phyloP scores from a whole-genome alignment of 805 yeast genomes.

The Metschnikowia chrysomelidarum region DNA sequence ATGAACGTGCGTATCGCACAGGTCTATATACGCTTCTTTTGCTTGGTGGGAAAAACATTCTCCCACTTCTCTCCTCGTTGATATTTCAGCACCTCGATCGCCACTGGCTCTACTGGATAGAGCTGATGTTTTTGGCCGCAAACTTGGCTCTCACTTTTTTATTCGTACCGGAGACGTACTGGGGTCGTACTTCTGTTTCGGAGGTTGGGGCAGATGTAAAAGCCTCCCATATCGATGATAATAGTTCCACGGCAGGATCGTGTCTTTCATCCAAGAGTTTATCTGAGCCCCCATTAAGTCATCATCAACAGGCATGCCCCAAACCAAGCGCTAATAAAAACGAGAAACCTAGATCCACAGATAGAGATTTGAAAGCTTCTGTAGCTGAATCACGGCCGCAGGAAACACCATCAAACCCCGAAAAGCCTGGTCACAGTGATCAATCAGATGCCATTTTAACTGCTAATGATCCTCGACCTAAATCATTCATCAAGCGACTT shows the following conservation, averaged over 20 bases:
- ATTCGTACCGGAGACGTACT: constrained; percentile 65
- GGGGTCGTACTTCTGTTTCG: constrained; percentile 52
- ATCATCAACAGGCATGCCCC: too few relatives aligned
- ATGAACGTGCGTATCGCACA: constrained; percentile 58
- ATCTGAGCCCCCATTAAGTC: too few relatives aligned
- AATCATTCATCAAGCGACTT: constrained; percentile 31
- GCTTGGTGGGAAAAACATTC: constrained; percentile 60
- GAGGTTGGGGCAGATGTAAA: constrained; percentile 53
- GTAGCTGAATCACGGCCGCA: background rate
- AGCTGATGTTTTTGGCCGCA: constrained; percentile 50
- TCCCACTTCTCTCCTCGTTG: constrained; percentile 55
- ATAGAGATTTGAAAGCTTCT: background rate
- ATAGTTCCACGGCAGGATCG: constrained; percentile 29
- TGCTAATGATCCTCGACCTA: too few relatives aligned
- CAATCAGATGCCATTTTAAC: too few relatives aligned
- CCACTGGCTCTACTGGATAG: constrained; percentile 63
- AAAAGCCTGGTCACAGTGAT: too few relatives aligned
- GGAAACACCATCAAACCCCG: background rate
- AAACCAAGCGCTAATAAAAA: too few relatives aligned
- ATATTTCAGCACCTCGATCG: constrained; percentile 48
- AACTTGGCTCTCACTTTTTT: constrained; percentile 44
- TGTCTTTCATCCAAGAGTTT: too few relatives aligned
- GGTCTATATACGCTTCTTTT: constrained; percentile 57
- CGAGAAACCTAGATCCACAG: background rate
- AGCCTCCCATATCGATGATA: too few relatives aligned